Conservation (phyloP, 2,329 filamentous ascomycete genomes). For the Elsinoe ampelina region DNA sequence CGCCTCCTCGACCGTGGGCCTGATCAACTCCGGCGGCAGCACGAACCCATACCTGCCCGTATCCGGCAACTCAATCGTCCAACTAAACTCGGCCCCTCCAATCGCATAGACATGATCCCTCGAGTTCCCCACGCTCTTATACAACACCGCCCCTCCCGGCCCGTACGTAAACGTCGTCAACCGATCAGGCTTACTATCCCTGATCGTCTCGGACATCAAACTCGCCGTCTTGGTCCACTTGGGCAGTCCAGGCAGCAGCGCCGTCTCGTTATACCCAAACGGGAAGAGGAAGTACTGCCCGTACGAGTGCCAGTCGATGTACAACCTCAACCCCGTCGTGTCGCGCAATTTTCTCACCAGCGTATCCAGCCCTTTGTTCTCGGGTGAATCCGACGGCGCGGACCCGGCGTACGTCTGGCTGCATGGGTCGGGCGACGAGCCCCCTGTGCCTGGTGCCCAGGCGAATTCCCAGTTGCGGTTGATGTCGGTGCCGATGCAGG, state of each 20-base stretch:
- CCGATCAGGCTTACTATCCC: background rate
- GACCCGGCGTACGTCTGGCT: background rate
- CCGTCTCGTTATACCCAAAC: slow-evolving; percentile 5
- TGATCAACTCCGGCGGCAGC: slow-evolving; percentile 4
- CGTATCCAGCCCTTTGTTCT: background rate
- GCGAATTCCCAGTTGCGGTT: slow-evolving; percentile 12
- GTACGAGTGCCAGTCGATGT: slow-evolving; percentile 9
- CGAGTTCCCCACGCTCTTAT: slow-evolving; percentile 5
- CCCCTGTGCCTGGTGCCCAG: slow-evolving; percentile 16
- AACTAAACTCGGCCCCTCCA: background rate
- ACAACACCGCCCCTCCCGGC: slow-evolving; percentile 1
- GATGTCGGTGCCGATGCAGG: slow-evolving; percentile 15
- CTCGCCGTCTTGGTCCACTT: slow-evolving; percentile 6
- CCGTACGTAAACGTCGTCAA: background rate
- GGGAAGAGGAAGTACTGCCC: slow-evolving; percentile 10
- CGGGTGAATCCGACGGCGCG: background rate
- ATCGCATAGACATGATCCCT: slow-evolving; percentile 9
- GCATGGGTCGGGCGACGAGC: slow-evolving; percentile 28
- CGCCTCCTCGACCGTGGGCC: slow-evolving; percentile 4
- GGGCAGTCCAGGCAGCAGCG: background rate
- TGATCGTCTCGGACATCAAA: slow-evolving; percentile 2
- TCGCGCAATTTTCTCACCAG: background rate
- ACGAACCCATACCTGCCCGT: slow-evolving; percentile 2
- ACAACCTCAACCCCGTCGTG: slow-evolving; percentile 37
- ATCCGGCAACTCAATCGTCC: slow-evolving; percentile 9